These are phyloP conservation scores for Podaxis mareebaensis DNA, from an alignment of 768 basidiomycete species.

Conservation along the genomic window DNA sequence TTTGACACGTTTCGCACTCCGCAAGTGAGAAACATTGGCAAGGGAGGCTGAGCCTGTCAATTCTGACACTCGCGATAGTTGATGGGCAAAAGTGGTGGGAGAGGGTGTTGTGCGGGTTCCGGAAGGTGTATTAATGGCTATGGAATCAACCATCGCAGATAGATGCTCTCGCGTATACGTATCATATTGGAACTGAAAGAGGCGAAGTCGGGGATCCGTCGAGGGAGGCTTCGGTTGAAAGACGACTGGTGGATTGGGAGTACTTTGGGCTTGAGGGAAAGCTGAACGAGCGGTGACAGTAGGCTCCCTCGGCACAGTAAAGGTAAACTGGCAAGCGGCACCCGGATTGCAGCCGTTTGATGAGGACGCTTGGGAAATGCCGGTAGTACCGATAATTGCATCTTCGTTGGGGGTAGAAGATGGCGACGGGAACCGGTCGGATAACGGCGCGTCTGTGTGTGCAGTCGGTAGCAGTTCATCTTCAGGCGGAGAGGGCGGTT, in stretches of 20 bases:
- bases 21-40: constrained; percentile 51
- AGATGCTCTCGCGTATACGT: constrained; percentile 95
- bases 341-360: constrained; percentile 47
- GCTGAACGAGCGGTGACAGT: constrained; percentile 30
- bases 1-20: constrained; percentile 81
- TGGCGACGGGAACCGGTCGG: neutral
- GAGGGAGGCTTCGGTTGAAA: constrained; percentile 32
- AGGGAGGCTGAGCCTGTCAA: constrained; percentile 30
- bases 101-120: constrained; percentile 50
- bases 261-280: constrained; percentile 63
- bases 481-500: constrained; percentile 82
- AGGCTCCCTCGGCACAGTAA: constrained; percentile 53
- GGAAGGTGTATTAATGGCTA: constrained; percentile 78
- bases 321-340: constrained; percentile 71
- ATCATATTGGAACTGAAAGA: constrained; percentile 95
- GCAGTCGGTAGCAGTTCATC: neutral
- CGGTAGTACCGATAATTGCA: constrained; percentile 46
- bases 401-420: constrained; percentile 29
- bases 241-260: constrained; percentile 44
- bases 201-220: constrained; percentile 75
- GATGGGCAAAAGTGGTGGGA: constrained; percentile 44
- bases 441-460: neutral
- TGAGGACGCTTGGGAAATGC: constrained; percentile 49
- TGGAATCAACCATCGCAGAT: constrained; percentile 91
- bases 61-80: constrained; percentile 50